phyloP scores from a whole-genome alignment of 306 rosid species.

The Canavalia ensiformis region DNA sequence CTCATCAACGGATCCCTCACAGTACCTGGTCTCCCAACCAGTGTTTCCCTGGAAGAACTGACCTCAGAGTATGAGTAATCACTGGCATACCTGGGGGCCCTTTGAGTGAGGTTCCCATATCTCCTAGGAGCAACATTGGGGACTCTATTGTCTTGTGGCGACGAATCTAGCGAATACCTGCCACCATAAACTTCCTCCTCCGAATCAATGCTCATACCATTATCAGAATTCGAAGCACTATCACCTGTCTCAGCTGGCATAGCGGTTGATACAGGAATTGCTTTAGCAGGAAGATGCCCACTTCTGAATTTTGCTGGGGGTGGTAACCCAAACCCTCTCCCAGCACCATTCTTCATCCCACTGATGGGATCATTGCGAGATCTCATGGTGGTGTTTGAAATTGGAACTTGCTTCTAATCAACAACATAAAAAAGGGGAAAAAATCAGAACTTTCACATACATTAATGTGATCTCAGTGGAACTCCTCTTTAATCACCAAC shows the following conservation, averaged over 20 bases:
- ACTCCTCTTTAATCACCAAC: constrained; percentile 59
- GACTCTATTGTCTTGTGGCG: constrained; percentile 71
- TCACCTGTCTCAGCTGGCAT: constrained; percentile 54
- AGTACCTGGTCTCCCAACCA: constrained; percentile 58
- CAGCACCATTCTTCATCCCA: constrained; percentile 58
- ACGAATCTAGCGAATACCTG: constrained; percentile 84
- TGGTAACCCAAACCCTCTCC: constrained; percentile 83
- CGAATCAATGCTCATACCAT: constrained; percentile 67
- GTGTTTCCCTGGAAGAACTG: constrained; percentile 91
- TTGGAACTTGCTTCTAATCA: constrained; percentile 67
- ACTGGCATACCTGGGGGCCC: constrained; percentile 60
- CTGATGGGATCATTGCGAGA: constrained; percentile 68
- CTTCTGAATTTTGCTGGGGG: constrained; percentile 90
- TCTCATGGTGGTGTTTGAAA: constrained; percentile 60
- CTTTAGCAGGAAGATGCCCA: constrained; percentile 82
- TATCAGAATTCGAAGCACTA: constrained; percentile 76
- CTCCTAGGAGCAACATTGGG: constrained; percentile 57
- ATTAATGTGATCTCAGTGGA: constrained; percentile 47
- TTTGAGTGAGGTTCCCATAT: constrained; percentile 56
- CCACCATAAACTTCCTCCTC: constrained; percentile 79
- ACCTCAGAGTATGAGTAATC: constrained; percentile 84
- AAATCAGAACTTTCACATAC: constrained; percentile 35
- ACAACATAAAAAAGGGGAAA: neutral
- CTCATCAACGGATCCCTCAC: constrained; percentile 51
- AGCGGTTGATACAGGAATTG: constrained; percentile 61